These are phyloP conservation scores for Xylaria sp. DNA, from an alignment of 2,329 filamentous ascomycete genomes.

Conservation along the genomic window DNA sequence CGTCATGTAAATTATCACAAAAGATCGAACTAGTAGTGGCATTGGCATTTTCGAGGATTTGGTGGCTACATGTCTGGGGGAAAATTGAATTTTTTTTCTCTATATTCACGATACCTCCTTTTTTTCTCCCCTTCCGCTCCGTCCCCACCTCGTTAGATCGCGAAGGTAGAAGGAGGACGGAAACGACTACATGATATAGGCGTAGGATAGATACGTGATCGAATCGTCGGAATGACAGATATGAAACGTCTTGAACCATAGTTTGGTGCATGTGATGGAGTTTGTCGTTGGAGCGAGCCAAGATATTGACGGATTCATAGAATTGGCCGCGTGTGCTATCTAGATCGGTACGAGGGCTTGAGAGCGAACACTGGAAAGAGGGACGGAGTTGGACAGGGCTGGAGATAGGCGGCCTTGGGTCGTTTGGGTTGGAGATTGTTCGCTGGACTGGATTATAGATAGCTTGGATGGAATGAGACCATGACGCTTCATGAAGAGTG, in stretches of 20 bases:
- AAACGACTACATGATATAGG: not conserved
- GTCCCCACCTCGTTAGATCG: not conserved
- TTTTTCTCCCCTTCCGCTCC: not conserved
- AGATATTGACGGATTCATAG: not conserved
- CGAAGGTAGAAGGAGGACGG: not conserved
- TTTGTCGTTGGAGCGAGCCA: not conserved
- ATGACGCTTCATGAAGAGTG: no score
- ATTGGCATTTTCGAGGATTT: conserved; percentile 4
- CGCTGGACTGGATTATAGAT: no score
- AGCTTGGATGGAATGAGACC: no score
- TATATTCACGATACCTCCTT: conserved; percentile 10
- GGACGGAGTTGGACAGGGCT: not conserved
- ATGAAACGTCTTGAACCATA: not conserved
- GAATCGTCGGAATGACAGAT: conserved; percentile 3
- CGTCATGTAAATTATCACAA: conserved; percentile 15
- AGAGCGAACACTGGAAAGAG: not conserved
- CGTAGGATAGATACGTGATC: conserved; percentile 7
- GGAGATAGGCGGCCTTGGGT: no score
- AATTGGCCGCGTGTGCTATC: not conserved
- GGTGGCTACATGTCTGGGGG: not conserved
- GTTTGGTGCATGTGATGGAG: conserved; percentile 8
- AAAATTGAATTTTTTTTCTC: not conserved
- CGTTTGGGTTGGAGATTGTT: no score
- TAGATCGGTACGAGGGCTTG: not conserved
- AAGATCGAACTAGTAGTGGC: not conserved